phyloP scores from a whole-genome alignment of 108 stramenopile species.

The Licmophora abbreviata region DNA sequence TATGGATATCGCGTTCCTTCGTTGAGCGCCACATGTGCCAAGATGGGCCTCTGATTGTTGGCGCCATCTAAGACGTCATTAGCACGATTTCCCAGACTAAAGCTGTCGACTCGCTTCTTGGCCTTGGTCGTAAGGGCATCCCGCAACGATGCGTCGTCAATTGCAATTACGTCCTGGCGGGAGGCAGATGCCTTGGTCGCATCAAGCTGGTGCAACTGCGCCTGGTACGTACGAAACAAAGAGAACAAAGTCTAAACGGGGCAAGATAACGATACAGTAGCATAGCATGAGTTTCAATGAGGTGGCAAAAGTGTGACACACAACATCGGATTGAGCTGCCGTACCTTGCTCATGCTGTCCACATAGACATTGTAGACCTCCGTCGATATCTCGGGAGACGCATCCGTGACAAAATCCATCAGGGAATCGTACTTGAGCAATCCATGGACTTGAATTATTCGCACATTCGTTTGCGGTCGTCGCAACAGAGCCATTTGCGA shows the following conservation, averaged over 20 bases:
- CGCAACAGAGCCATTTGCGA: conserved; percentile 61
- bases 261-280: no score
- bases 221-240: conserved; percentile 93
- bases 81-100: conserved; percentile 76
- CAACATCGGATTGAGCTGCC: no score
- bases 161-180: conserved; percentile 90
- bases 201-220: conserved; percentile 88
- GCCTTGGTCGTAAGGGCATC: conserved; percentile 86
- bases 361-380: conserved; percentile 90
- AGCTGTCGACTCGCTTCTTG: conserved; percentile 91
- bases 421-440: conserved; percentile 84
- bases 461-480: conserved; percentile 89
- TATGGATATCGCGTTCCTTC: conserved; percentile 82
- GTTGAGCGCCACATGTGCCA: conserved; percentile 87
- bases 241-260: conserved; percentile 82
- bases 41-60: conserved; percentile 51
- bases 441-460: conserved; percentile 91
- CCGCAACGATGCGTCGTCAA: conserved; percentile 85
- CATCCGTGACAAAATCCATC: conserved; percentile 83
- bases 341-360: conserved; percentile 90
- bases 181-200: conserved; percentile 68
- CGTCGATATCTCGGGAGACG: conserved; percentile 80
- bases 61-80: conserved; percentile 26
- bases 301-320: no score
- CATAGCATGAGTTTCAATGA: no score